Conservation (phyloP, 2,329 filamentous ascomycete genomes). For the Coniochaeta ligniaria region DNA sequence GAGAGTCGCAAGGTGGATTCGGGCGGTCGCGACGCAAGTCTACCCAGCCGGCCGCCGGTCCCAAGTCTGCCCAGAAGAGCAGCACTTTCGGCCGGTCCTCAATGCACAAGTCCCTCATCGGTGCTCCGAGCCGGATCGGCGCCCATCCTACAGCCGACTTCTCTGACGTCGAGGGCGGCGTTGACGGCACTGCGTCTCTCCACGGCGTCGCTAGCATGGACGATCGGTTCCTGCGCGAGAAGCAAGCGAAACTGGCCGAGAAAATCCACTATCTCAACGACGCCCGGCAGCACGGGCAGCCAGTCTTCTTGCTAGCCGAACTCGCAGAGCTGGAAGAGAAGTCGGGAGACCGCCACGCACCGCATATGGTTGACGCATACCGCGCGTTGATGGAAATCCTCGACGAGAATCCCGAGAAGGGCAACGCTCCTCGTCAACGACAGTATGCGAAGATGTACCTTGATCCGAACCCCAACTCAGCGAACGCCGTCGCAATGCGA, state of each 20-base stretch:
- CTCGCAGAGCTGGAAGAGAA: slow-evolving; percentile 68
- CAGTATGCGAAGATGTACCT: slow-evolving; percentile 72
- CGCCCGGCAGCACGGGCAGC: slow-evolving; percentile 55
- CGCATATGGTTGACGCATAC: slow-evolving; percentile 76
- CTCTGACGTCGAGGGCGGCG: slow-evolving; percentile 58
- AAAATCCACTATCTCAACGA: slow-evolving; percentile 75
- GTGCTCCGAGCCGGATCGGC: slow-evolving; percentile 63
- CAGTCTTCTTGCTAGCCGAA: slow-evolving; percentile 68
- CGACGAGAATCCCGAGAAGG: slow-evolving; percentile 58
- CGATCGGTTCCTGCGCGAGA: slow-evolving; percentile 72
- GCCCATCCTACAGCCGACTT: slow-evolving; percentile 55
- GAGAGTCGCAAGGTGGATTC: slow-evolving; percentile 49
- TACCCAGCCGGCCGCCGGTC: slow-evolving; percentile 18
- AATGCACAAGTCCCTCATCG: slow-evolving; percentile 80
- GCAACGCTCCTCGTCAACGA: slow-evolving; percentile 63
- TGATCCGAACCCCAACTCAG: slow-evolving; percentile 62
- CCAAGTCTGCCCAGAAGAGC: slow-evolving; percentile 27
- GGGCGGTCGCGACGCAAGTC: slow-evolving; percentile 51
- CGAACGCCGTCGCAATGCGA: slow-evolving; percentile 58
- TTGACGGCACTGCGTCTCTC: slow-evolving; percentile 36
- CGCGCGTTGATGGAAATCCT: slow-evolving; percentile 73
- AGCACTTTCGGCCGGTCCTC: slow-evolving; percentile 59
- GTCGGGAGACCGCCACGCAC: slow-evolving; percentile 62
- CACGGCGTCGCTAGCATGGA: slow-evolving; percentile 51
- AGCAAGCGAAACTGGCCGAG: slow-evolving; percentile 73